A percentile compares a stretch with the other conserved stretches of the same genome.
Evolutionary conservation across 192 early-diverging fungal species (phyloP).

Genomic region (Mortierella antarctica): DNA sequence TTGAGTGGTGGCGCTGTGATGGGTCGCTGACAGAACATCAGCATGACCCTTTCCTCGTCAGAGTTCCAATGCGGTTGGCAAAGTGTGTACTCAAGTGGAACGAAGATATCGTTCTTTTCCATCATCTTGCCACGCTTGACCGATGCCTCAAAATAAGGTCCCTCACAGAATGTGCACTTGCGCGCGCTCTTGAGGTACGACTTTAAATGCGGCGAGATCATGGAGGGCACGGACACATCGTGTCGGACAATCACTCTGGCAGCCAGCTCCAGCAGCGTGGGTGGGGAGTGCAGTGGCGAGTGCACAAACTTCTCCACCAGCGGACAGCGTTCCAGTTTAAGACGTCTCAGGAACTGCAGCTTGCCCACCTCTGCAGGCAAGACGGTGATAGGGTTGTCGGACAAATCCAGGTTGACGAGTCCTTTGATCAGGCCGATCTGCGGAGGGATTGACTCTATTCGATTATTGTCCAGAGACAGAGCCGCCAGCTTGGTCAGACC

Average conservation of each 20-base stretch:
- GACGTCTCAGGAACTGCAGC: conserved; percentile 74
- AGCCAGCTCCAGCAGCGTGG: conserved; percentile 79
- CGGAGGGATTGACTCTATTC: conserved; percentile 65
- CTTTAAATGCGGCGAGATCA: conserved; percentile 66
- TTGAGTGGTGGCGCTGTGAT: conserved; percentile 62
- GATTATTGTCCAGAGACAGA: conserved; percentile 72
- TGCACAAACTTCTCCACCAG: conserved; percentile 57
- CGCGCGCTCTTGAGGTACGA: conserved; percentile 69
- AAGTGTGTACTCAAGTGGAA: conserved; percentile 76
- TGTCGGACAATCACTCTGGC: conserved; percentile 79
- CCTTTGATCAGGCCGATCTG: conserved; percentile 71
- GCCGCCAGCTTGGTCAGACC: conserved; percentile 71
- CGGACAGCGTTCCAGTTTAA: conserved; percentile 67
- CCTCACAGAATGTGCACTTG: conserved; percentile 79
- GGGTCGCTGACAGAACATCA: conserved; percentile 73
- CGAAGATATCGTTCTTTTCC: conserved; percentile 63
- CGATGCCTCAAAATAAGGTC: conserved; percentile 79
- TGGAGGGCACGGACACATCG: conserved; percentile 64
- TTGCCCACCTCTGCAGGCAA: conserved; percentile 80
- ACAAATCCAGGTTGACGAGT: conserved; percentile 74
- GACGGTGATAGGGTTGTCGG: conserved; percentile 69
- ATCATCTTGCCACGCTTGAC: conserved; percentile 70
- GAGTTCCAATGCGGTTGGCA: conserved; percentile 82
- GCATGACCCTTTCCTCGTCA: conserved; percentile 72
- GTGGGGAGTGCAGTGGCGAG: conserved; percentile 59